Conservation (phyloP, 768 basidiomycete species). For the Nevesoporus exiguus region DNA sequence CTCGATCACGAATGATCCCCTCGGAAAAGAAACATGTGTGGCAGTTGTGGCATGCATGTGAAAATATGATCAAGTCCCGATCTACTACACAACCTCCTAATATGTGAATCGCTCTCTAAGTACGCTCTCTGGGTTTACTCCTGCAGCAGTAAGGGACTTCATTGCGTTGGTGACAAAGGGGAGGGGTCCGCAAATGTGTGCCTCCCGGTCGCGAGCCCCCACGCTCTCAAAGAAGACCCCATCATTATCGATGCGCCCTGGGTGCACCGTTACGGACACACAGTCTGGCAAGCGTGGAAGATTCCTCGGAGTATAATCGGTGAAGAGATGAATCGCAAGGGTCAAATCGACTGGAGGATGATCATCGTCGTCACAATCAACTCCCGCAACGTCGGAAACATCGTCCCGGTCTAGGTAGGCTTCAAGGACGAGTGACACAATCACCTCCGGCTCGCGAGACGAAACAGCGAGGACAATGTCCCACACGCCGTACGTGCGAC, state of each 20-base stretch:
- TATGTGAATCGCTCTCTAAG: conserved; percentile 26
- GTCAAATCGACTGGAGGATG: conserved; percentile 7
- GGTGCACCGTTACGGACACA: conserved; percentile 12
- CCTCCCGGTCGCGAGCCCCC: conserved; percentile 12
- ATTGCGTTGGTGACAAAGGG: conserved; percentile 24
- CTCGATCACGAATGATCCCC: no score
- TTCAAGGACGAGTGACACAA: conserved; percentile 40
- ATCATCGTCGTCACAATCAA: not conserved
- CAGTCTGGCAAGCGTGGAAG: conserved; percentile 9
- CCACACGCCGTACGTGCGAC: conserved; percentile 22
- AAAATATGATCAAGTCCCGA: not conserved
- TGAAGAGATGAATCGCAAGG: conserved; percentile 20
- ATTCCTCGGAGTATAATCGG: not conserved
- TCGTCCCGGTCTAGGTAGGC: conserved; percentile 19
- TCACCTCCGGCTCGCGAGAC: conserved; percentile 51
- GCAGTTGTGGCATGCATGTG: not conserved
- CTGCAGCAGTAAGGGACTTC: conserved; percentile 20
- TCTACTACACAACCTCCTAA: conserved; percentile 5
- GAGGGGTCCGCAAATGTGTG: conserved; percentile 24
- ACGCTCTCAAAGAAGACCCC: conserved; percentile 21
- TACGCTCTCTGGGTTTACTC: conserved; percentile 24
- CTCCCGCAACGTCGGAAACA: not conserved
- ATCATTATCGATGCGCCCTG: conserved; percentile 17
- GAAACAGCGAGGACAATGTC: conserved; percentile 50
- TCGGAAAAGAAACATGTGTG: not conserved